Conservation (phyloP, 2,329 filamentous ascomycete genomes). For the Aspergillus hiratsukae region DNA sequence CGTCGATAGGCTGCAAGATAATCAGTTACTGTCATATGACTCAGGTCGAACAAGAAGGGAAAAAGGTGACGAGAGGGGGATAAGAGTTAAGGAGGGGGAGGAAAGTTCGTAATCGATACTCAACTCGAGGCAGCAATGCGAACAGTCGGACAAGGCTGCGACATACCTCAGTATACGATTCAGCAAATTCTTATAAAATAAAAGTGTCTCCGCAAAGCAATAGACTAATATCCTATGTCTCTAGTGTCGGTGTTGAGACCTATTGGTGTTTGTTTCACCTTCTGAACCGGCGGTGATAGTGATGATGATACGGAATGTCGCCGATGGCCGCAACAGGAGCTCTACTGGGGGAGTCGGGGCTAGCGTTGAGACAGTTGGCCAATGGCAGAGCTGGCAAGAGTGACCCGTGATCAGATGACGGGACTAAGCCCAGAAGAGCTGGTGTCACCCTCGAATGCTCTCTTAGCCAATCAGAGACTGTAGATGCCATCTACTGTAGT, state of each 20-base stretch:
- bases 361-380: slow-evolving; percentile 1
- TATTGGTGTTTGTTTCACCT: not conserved
- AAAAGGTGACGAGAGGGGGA: slow-evolving; percentile 8
- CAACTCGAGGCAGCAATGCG: not conserved
- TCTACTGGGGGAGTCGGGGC: slow-evolving; percentile 4
- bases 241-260: not conserved
- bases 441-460: slow-evolving; percentile 10
- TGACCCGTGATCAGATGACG: slow-evolving; percentile 5
- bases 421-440: slow-evolving; percentile 14
- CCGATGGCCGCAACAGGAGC: not conserved
- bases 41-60: not conserved
- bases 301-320: not conserved
- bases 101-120: not conserved
- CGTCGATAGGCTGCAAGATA: slow-evolving; percentile 14
- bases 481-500: not conserved
- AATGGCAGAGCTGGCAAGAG: slow-evolving; percentile 1
- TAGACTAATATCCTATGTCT: not conserved
- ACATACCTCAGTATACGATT: not conserved
- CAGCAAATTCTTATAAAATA: not conserved
- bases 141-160: slow-evolving; percentile 12
- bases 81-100: slow-evolving; percentile 4
- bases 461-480: not conserved
- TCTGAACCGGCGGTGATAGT: not conserved
- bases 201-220: not conserved
- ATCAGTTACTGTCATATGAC: slow-evolving; percentile 19